Conservation (phyloP, 2,329 filamentous ascomycete genomes). For the Diplodia scrobiculata region DNA sequence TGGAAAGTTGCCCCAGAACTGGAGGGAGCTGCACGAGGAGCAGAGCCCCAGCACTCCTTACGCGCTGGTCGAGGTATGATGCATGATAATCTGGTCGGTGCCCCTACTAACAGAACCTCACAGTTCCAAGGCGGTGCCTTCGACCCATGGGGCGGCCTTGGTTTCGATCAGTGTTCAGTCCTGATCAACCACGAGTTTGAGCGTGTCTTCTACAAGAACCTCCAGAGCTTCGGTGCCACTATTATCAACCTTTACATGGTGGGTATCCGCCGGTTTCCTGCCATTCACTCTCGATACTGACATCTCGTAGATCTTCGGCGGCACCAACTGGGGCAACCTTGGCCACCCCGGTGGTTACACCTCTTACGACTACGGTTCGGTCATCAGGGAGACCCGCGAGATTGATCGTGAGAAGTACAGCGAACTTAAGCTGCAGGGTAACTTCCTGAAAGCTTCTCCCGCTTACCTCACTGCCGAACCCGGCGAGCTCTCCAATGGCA, state of each 20-base stretch:
- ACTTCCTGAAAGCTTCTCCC: conserved; percentile 73
- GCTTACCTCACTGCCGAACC: conserved; percentile 61
- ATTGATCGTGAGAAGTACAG: conserved; percentile 75
- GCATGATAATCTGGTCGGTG: conserved; percentile 8
- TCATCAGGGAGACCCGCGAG: conserved; percentile 69
- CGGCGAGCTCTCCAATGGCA: conserved; percentile 37
- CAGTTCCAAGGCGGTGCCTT: conserved; percentile 72
- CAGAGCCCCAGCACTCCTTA: conserved; percentile 69
- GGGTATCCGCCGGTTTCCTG: conserved; percentile 28
- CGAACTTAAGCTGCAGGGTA: conserved; percentile 73
- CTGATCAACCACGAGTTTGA: conserved; percentile 74
- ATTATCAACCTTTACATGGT: conserved; percentile 78
- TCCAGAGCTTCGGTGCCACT: conserved; percentile 65
- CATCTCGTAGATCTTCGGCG: conserved; percentile 62
- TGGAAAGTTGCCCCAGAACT: conserved; percentile 59
- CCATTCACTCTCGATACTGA: background rate
- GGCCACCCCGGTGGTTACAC: conserved; percentile 64
- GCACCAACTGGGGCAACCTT: conserved; percentile 79
- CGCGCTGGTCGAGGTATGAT: conserved; percentile 59
- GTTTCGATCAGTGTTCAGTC: conserved; percentile 66
- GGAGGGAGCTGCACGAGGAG: conserved; percentile 56
- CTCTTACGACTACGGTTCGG: conserved; percentile 63
- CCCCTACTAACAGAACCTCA: conserved; percentile 22
- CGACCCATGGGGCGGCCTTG: conserved; percentile 72
- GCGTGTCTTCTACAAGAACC: conserved; percentile 78